These are phyloP conservation scores for Ochromonas danica DNA, from an alignment of 108 stramenopile species.

Conservation along the genomic window DNA sequence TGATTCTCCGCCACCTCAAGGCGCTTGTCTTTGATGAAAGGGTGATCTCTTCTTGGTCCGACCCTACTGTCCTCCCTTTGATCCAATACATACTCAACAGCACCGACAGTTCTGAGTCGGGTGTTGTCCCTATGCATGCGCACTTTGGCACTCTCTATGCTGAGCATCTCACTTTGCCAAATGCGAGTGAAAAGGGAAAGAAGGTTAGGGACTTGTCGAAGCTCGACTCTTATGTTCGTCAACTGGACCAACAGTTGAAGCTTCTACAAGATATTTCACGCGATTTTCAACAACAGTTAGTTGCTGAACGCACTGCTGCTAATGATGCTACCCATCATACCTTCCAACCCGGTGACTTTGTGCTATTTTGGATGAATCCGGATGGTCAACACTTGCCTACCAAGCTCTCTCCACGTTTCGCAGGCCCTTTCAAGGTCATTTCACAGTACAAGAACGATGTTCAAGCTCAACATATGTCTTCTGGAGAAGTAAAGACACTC, in stretches of 20 bases:
- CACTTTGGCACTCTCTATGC: neutral
- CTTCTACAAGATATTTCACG: neutral
- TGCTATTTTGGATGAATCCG: neutral
- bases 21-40: conserved; percentile 14
- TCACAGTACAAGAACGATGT: neutral
- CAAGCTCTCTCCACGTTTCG: neutral
- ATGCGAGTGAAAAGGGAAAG: neutral
- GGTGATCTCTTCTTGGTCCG: conserved; percentile 1
- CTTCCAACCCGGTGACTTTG: conserved; percentile 5
- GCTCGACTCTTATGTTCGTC: conserved; percentile 24
- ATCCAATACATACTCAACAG: conserved; percentile 12
- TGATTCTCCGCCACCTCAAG: conserved; percentile 30
- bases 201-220: too few relatives aligned
- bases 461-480: neutral
- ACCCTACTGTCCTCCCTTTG: neutral
- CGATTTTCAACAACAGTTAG: neutral
- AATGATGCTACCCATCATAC: neutral
- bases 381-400: neutral
- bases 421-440: conserved; percentile 1
- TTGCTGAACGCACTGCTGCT: neutral
- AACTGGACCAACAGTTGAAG: neutral
- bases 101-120: neutral
- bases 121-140: conserved; percentile 2
- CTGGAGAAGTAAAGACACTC: neutral
- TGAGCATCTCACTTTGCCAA: neutral